Percentiles rank a stretch among this genome's conserved stretches.
Conservation (phyloP, 306 rosid genomes). For the Ammopiptanthus mongolicus region DNA sequence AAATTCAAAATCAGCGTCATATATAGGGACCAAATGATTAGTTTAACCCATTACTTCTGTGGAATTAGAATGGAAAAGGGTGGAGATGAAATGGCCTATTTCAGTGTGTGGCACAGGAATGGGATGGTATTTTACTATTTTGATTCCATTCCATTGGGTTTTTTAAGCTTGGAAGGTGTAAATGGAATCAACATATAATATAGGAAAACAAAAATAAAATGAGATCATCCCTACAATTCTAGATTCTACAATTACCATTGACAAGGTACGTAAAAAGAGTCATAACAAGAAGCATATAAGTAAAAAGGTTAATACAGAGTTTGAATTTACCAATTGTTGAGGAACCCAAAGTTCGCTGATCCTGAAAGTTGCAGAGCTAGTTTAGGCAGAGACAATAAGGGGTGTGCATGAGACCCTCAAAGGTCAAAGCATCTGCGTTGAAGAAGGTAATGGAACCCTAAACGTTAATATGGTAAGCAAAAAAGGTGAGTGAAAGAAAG, state of each 20-base stretch:
- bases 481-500: no score
- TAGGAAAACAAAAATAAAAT: neutral
- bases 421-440: neutral
- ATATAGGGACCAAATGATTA: no score
- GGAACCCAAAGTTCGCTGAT: neutral
- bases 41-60: no score
- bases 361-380: neutral
- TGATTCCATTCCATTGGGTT: no score
- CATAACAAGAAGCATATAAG: neutral
- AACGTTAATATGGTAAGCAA: no score
- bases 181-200: neutral
- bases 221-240: neutral
- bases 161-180: neutral
- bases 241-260: no score
- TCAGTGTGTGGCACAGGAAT: neutral
- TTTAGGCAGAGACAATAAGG: neutral
- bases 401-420: neutral
- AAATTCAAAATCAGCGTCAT: no score
- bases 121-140: no score
- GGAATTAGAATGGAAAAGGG: neutral
- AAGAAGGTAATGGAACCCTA: no score
- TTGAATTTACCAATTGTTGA: neutral
- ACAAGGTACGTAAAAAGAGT: no score
- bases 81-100: neutral
- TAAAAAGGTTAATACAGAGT: neutral